Evolutionary conservation across 371 early-diverging fungal genomes (phyloP), one percentile per base, ranked within the genome.

Genomic region (Mucor ambiguus): DNA sequence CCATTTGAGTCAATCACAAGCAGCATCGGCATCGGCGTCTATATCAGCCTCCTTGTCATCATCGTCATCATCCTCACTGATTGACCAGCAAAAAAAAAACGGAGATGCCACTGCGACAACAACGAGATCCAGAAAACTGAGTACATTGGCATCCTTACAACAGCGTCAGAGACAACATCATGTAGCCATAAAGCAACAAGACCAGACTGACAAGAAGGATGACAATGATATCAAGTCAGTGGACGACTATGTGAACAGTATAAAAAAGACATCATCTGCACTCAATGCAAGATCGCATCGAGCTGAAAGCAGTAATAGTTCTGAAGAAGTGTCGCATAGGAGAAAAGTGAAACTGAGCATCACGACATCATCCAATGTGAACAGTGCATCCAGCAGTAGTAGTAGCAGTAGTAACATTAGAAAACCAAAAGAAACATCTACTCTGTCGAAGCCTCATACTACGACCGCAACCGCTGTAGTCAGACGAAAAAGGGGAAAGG

Each of bases 401-500:
- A 35, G 37, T 14, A 52, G 14, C 14, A 28, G 14, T 52, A 52
- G 52, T 28, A 64, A 30, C 22, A 54, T 48, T n/a, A 49, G 61
- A 61, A 58, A 66, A 14, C 12, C 16, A 22, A 58, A 44, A 49
- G 33, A 24, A 46, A 52, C 52, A 4, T 22, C 29, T 5, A 61
- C 41, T 28, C 24, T 26, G 41, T 52, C 43, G 20, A 26, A 29
- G 32, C 33, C 55, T 7, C 18, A 14, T 20, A 30, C 44, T 5
- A 24, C 37, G 1, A 61, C 64, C 18, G n/a, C n/a, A n/a, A n/a
- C n/a, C n/a, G n/a, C n/a, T n/a, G 54, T 58, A 4, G 48, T 37
- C 18, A 64, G 46, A 61, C 62, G 82, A 61, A 79, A 78, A 71
- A 74, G 83, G 63, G 83, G 80, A 52, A 80, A 80, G 77, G 83